Base-by-base conservation (phyloP, 495 filamentous ascomycete species). In the Pyronema omphalodes region DNA sequence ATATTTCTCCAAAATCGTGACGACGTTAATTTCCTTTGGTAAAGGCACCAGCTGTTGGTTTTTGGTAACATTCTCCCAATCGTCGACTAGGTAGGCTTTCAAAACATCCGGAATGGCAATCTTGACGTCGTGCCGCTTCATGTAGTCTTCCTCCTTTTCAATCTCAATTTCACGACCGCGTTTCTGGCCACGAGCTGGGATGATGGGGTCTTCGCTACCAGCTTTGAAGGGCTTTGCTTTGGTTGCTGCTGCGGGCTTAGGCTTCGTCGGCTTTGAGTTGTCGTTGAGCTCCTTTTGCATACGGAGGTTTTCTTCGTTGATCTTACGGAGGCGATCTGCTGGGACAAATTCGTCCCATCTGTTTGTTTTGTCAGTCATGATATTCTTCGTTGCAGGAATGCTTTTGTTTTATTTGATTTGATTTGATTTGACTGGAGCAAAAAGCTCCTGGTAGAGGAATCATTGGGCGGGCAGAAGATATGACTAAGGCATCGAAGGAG, bases 281-380 rank as follows among this genome's bases (percentile, higher is more conserved):
- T 66, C 62, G 56, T 65, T 66, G 18, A 66, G 55, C 49, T 60
- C 54, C 41, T 66, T 65, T 54, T 66, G 63, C 9, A 66, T 40
- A n/a, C 58, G 56, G 4, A 66, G 81, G 67, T 96, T 95, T 70
- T 96, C 91, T 37, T 93, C 86, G 37, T 80, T 93, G 68, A 86
- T 81, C 72, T 95, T 95, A 54, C 89, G 81, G 11, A 98, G 80
- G 52, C 91, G 86, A 67, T 96, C 91, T 67, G 89, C 80, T 7
- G 85, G 80, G 39, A 96, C 91, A 88, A 89, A 96, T 73, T 98
- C 91, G 71, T 98, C 91, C 91, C 91, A 98, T 44, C 84, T 86
- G 54, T 50, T 44, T 12, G 41, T 34, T 51, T 29, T n/a, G 48
- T 51, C 36, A 51, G 48, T 51, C 11, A 11, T 51, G 11, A 51